These are phyloP conservation scores for Pisolithus marmoratus DNA, from an alignment of 768 basidiomycete species.

Conservation along the genomic window DNA sequence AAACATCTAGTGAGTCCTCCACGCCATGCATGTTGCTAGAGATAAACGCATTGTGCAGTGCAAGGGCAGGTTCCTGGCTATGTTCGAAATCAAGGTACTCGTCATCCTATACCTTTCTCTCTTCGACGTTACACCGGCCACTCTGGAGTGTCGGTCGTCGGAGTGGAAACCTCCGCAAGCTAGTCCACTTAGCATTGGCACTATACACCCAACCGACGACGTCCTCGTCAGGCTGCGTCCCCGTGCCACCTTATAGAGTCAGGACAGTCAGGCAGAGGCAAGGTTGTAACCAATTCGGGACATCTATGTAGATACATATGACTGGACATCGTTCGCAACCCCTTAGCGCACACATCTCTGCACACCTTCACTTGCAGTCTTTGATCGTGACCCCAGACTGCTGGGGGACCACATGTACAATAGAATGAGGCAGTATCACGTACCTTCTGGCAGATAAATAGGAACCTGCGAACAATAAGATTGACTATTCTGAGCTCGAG, in stretches of 20 bases:
- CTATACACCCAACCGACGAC: neutral
- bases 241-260: neutral
- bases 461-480: too few relatives aligned
- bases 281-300: too few relatives aligned
- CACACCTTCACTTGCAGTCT: too few relatives aligned
- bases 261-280: too few relatives aligned
- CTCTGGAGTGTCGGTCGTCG: neutral
- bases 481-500: too few relatives aligned
- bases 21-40: neutral
- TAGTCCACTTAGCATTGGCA: neutral
- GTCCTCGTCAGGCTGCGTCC: neutral
- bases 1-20: conserved; percentile 11
- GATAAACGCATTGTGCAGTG: neutral
- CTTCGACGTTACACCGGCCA: neutral
- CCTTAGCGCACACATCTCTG: too few relatives aligned
- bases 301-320: neutral
- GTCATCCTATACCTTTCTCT: neutral
- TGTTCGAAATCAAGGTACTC: neutral
- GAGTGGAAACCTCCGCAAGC: neutral
- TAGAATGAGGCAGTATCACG: too few relatives aligned
- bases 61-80: neutral
- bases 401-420: too few relatives aligned
- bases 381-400: too few relatives aligned
- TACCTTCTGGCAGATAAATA: too few relatives aligned
- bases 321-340: too few relatives aligned